Base-by-base conservation (phyloP, 441 rosid species). In the Gossypium gossypioides region DNA sequence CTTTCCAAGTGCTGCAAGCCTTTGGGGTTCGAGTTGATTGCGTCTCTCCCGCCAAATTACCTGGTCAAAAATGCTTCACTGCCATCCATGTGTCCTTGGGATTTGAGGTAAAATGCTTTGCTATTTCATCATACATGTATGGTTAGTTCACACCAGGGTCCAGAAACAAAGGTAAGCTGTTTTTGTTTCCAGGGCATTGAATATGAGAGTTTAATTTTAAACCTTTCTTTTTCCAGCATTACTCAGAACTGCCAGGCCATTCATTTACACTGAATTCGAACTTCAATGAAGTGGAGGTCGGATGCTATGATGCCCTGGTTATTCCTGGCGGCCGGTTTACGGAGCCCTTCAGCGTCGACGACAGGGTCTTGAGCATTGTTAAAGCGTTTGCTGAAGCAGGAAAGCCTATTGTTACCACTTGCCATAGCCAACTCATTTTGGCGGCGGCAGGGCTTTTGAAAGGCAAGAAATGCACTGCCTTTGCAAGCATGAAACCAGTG, bases 321-420 rank as follows among this genome's bases (percentile, higher is more conserved):
- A 80, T 84, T 32, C 89, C 89, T 1, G 86, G 87, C 0, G 87
- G 89, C 12, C 77, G 87, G 2, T 82, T 79, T 78, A 78, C 83
- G 2, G 86, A 86, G 70, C 19, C 74, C 44, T 76, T 86, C 22
- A 82, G 85, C 12, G 76, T 81, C 10, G 81, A 86, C 44, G 83
- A 82, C 60, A 73, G 72, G 66, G 81, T 80, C 73, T 71, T 86
- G 9, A 58, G 44, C 1, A 68, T 74, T 5, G 82, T 86, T 2
- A 75, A 74, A 7, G 69, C 42, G 34, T 86, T 82, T 73, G 82
- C 82, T 2, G 78, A 69, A 37, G 72, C 74, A 8, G 83, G 81
- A 52, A 86, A 81, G 32, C 77, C 83, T 6, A 78, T 84, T 61
- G 76, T 80, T 70, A 81, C 86, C 0, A 81, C 85, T 75, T 86